phyloP scores from a whole-genome alignment of 441 rosid species.

The Gossypium trilobum region DNA sequence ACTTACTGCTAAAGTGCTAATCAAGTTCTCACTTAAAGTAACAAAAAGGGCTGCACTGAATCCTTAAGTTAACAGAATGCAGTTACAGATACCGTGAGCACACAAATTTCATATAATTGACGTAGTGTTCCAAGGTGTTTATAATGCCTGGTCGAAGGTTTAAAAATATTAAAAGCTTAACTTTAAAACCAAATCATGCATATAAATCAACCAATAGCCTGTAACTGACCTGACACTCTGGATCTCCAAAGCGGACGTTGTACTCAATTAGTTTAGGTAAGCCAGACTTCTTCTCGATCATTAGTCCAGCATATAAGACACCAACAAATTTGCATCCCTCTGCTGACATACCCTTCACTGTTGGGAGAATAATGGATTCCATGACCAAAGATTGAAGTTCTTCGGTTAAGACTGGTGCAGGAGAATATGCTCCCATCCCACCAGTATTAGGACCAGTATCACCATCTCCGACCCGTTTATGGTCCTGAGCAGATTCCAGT shows the following conservation, averaged over 20 bases:
- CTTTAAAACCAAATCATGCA: not conserved
- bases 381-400: constrained; percentile 63
- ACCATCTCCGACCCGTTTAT: constrained; percentile 94
- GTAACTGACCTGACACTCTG: constrained; percentile 81
- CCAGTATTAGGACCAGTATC: constrained; percentile 94
- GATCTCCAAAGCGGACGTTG: constrained; percentile 97
- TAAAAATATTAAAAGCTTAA: not conserved
- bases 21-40: not conserved
- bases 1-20: not conserved
- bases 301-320: constrained; percentile 82
- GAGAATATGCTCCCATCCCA: constrained; percentile 95
- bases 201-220: not conserved
- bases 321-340: constrained; percentile 92
- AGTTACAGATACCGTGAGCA: not conserved
- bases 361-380: constrained; percentile 73
- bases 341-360: constrained; percentile 79
- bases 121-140: not conserved
- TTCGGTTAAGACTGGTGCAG: constrained; percentile 72
- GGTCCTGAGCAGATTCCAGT: constrained; percentile 90
- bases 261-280: constrained; percentile 89
- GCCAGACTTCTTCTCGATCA: constrained; percentile 86
- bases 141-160: not conserved
- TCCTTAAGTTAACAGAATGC: not conserved
- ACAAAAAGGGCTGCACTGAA: not conserved
- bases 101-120: not conserved